Base-by-base conservation (phyloP, 495 filamentous ascomycete species). In the Xanthoparmelia taractica region DNA sequence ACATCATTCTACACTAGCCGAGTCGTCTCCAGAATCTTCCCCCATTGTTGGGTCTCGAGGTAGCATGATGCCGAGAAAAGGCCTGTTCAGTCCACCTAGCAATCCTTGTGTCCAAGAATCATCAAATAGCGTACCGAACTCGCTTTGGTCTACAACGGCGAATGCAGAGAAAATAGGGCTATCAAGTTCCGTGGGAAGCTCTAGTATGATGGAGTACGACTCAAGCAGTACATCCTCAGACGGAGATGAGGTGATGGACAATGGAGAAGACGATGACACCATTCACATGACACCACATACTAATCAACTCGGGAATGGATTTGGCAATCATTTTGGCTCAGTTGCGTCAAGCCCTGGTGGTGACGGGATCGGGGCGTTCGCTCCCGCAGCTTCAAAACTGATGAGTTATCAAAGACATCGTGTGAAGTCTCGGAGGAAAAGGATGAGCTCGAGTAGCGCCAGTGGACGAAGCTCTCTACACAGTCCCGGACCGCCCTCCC, bases 1-100 rank as follows among this genome's bases (percentile, higher is more conserved):
- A 15, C 94, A 98, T 76, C 95, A 97, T 74, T 97, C 94, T 29
- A 97, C 88, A 4, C 80, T 97, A 11, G 92, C 92, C 50, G 87
- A 89, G 67, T 87, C 89, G 0, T 94, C 90, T n/a, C 94, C 95
- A 17, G 92, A 96, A 71, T 95, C 92, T 6, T 96, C 92, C 0
- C 95, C 95, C 0, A 92, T 84, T n/a, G 86, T 95, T 48, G 80
- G 81, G 48, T 88, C 88, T 36, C 82, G 89, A 31, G 88, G 87
- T 7, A 87, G 86, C 11, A 86, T 96, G 80, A 86, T 96, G 45
- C 91, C 91, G 4, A 77, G 84, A 54, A 83, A 82, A 63, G 77
- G 79, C 13, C 68, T 78, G 45, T 73, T 69, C 17, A 63, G 47
- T 54, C 47, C 66, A 66, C 65, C 63, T 65, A 69, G 50, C 31